phyloP scores from a whole-genome alignment of 2,329 filamentous ascomycete species.

The Colletotrichum phormii region DNA sequence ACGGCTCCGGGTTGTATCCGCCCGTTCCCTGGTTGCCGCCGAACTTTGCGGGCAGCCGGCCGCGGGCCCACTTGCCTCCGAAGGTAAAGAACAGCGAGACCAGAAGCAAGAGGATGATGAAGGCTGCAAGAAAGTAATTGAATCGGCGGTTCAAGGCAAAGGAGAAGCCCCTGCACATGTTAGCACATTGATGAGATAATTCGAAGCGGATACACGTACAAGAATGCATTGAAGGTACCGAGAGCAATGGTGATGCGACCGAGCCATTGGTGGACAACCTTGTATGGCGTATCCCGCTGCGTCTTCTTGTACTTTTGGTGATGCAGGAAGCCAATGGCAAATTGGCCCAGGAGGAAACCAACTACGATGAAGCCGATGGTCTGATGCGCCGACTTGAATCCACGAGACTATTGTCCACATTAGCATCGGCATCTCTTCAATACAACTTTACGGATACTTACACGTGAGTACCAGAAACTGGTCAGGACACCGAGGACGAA shows the following conservation, averaged over 20 bases:
- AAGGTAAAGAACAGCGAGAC: constrained; percentile 51
- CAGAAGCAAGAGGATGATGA: constrained; percentile 54
- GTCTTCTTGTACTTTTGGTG: constrained; percentile 65
- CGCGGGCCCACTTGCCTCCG: constrained; percentile 42
- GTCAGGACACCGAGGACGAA: constrained; percentile 64
- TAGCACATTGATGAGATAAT: not conserved
- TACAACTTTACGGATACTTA: constrained; percentile 47
- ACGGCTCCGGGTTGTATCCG: constrained; percentile 37
- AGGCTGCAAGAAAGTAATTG: constrained; percentile 59
- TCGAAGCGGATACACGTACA: constrained; percentile 53
- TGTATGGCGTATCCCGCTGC: constrained; percentile 59
- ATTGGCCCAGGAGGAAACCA: constrained; percentile 63
- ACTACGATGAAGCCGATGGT: constrained; percentile 68
- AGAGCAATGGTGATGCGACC: constrained; percentile 65
- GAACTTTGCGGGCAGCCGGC: constrained; percentile 22
- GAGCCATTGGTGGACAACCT: constrained; percentile 67
- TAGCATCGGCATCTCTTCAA: not conserved
- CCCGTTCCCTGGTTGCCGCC: constrained; percentile 21
- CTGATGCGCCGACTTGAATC: constrained; percentile 66
- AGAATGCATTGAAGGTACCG: constrained; percentile 67
- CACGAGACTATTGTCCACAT: constrained; percentile 55
- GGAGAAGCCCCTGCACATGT: constrained; percentile 62
- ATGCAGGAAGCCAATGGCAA: constrained; percentile 66
- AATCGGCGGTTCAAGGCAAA: constrained; percentile 63
- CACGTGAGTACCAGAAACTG: constrained; percentile 66